phyloP scores from a whole-genome alignment of 2,329 filamentous ascomycete species.

The Claviceps lovelessii region DNA sequence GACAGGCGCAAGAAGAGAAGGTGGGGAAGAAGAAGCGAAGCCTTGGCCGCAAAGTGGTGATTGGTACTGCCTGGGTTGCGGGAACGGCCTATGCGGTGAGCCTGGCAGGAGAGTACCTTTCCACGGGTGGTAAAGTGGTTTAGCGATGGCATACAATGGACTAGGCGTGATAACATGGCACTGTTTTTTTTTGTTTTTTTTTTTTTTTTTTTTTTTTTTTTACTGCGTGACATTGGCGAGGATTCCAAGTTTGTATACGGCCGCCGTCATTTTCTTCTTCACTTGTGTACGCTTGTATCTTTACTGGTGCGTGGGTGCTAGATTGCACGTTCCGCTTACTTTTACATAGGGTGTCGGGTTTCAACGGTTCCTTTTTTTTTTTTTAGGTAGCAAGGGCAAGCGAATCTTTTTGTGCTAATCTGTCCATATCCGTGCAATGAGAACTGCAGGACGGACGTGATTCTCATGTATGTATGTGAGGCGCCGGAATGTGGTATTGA shows the following conservation, averaged over 20 bases:
- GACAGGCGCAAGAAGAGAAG: background rate
- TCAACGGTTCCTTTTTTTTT: background rate
- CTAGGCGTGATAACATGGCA: background rate
- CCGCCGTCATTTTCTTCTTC: background rate
- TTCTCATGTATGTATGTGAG: too few relatives aligned
- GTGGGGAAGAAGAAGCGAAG: constrained; percentile 22
- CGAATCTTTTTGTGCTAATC: background rate
- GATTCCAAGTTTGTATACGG: background rate
- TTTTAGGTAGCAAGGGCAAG: background rate
- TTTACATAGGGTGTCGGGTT: background rate
- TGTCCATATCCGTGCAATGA: background rate
- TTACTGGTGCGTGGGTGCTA: background rate
- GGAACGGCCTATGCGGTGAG: constrained; percentile 44
- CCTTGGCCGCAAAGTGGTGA: constrained; percentile 32
- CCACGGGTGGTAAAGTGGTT: constrained; percentile 24
- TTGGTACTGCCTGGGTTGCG: constrained; percentile 40
- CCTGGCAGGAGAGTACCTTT: constrained; percentile 43
- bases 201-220: background rate
- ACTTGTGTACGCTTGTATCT: background rate
- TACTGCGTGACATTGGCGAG: background rate
- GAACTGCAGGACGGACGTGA: too few relatives aligned
- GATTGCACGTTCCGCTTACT: background rate
- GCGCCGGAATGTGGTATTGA: too few relatives aligned
- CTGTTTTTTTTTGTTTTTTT: background rate
- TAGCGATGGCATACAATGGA: background rate